Base-by-base conservation (phyloP, 805 yeast species). In the Groenewaldozyma tartarivorans region DNA sequence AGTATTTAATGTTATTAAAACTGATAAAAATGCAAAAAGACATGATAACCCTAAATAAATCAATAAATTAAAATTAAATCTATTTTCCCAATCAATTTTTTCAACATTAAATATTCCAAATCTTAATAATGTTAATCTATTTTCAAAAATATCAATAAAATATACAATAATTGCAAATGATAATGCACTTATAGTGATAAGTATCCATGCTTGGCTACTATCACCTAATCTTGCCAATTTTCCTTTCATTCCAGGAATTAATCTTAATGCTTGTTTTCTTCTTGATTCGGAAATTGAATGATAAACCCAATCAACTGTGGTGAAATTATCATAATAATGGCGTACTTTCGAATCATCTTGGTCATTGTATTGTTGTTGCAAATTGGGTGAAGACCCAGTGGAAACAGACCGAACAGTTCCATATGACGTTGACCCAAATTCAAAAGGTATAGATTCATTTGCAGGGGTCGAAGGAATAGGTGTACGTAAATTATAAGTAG, bases 281-380 rank as follows among this genome's bases (percentile, higher is more conserved):
- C 55, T 58, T 27, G 72, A 67, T 39, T 69, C 70, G 41, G 60
- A 58, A 22, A 72, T 58, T 29, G 66, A 64, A 24, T 74, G 76
- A 22, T 66, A 64, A 2, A 72, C 68, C 79, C 80, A 75, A 55
- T 75, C 81, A 15, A 74, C 71, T 16, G 79, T 72, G 18, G 81
- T 74, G 56, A 74, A 75, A 54, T 75, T 79, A 51, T 75, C 76
- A 52, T 75, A 75, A 58, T 47, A 19, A 27, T 11, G 30, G 30
- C 11, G n/a, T 26, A 26, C 30, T 26, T 26, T 11, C 30, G 61
- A 64, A 20, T 70, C 36, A 18, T 45, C 37, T 3, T 33, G 41
- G 1, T 33, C 46, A 13, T 26, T 26, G 30, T 26, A 11, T 11
- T 26, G 11, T 11, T n/a, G n/a, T n/a, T n/a, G n/a, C n/a, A n/a